A percentile compares a stretch with the other conserved stretches of the same genome.
phyloP scores from a whole-genome alignment of 2,329 filamentous ascomycete species.

The Nothophoma quercina region DNA sequence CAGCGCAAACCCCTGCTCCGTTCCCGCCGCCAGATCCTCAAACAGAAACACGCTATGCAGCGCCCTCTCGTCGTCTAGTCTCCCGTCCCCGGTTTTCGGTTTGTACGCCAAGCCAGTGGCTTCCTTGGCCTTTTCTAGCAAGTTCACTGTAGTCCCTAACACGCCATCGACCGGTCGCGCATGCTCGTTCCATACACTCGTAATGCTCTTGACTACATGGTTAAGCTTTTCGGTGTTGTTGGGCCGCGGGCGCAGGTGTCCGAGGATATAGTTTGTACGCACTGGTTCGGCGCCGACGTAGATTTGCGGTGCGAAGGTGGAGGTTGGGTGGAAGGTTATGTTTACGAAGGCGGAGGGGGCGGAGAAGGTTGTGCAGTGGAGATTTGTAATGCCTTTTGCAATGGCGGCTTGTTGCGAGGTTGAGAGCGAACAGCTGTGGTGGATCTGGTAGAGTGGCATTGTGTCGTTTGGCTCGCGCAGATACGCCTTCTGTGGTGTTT shows the following conservation, averaged over 20 bases:
- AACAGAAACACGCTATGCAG: slow-evolving; percentile 39
- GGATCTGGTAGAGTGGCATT: slow-evolving; percentile 57
- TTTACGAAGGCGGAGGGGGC: slow-evolving; percentile 56
- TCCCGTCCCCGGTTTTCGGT: slow-evolving; percentile 7
- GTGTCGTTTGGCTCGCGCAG: not conserved
- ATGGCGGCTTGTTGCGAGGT: slow-evolving; percentile 49
- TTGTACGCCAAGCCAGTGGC: not conserved
- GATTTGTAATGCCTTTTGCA: slow-evolving; percentile 50
- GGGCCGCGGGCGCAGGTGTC: slow-evolving; percentile 30
- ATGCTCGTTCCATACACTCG: slow-evolving; percentile 30
- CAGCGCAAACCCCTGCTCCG: slow-evolving; percentile 37
- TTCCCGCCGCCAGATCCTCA: slow-evolving; percentile 35
- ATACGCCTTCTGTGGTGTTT: too few relatives aligned
- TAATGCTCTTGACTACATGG: slow-evolving; percentile 19
- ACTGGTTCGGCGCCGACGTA: slow-evolving; percentile 5
- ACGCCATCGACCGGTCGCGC: not conserved
- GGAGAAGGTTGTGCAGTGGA: slow-evolving; percentile 53
- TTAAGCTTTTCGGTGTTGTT: slow-evolving; percentile 18
- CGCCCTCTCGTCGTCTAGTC: slow-evolving; percentile 23
- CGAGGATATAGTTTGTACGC: slow-evolving; percentile 32
- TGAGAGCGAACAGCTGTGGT: slow-evolving; percentile 46
- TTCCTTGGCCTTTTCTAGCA: not conserved
- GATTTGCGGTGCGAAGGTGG: not conserved
- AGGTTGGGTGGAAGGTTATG: slow-evolving; percentile 44
- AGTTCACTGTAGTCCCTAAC: not conserved